Evolutionary conservation across 2,329 filamentous ascomycete species (phyloP), one percentile per base, ranked within the genome.

Genomic region (Fusarium sororula): DNA sequence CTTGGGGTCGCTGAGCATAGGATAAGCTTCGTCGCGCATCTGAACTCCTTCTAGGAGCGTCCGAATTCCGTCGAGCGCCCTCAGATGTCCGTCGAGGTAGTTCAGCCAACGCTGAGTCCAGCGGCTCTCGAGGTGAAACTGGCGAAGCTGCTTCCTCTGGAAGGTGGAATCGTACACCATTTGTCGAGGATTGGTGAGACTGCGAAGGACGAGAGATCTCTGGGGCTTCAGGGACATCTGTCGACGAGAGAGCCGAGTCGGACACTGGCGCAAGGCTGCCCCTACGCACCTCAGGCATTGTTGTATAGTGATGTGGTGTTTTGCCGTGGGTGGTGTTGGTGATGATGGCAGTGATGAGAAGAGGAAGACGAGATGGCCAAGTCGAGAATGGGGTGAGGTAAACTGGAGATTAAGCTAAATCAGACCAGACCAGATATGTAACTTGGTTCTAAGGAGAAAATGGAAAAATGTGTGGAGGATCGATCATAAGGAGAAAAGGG

Each of bases 1-100:
- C 81, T n/a, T 60, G 35, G 12, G 80, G 77, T 11, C 82, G 78
- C 28, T 79, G 78, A 6, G 78, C 76, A 64, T 83, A 83, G 7
- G 81, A 83, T 7, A 83, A 75, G 63, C 82, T 83, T 51, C 75
- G 76, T 22, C 82, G 78, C 4, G 63, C 54, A 35, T 80, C 78
- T 9, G 66, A 55, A 41, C 68, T 70, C 58, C 71, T 78, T 20
- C 82, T 78, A 14, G 77, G 70, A 6, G 59, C 44, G 22, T 80
- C 78, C 3, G 64, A 68, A 14, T 51, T 68, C 50, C 66, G 56
- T 44, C 64, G 47, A 14, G 75, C 66, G 3, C 62, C 45, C 13
- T 80, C 78, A 10, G 65, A 60, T 32, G 45, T 59, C 50, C 73
- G 78, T 20, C 82, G 77, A 12, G 78, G 70, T 1, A 63, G n/a